A percentile compares a stretch with the other conserved stretches of the same genome.
Evolutionary conservation across 768 basidiomycete species (phyloP).

Genomic region (Lactarius tabidus): DNA sequence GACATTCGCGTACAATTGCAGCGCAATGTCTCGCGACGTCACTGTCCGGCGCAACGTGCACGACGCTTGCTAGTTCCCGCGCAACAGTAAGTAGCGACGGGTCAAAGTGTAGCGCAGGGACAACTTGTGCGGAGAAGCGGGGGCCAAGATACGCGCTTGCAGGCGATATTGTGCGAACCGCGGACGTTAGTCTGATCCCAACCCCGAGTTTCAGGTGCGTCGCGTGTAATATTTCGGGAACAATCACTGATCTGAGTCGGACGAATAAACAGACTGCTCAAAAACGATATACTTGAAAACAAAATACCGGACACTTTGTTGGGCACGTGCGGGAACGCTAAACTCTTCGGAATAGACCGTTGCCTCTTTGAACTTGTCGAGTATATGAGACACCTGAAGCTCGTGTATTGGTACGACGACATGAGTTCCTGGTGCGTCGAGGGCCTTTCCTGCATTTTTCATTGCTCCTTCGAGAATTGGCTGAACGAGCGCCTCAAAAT

Average conservation of each 20-base stretch:
- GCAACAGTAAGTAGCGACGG: constrained; percentile 49
- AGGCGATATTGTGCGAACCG: constrained; percentile 56
- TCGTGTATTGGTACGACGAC: constrained; percentile 53
- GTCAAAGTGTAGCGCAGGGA: constrained; percentile 47
- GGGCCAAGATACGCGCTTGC: constrained; percentile 54
- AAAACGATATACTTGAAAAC: neutral
- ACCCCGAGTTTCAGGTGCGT: constrained; percentile 52
- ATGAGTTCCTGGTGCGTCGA: constrained; percentile 36
- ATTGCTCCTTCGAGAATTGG: constrained; percentile 43
- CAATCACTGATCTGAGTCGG: constrained; percentile 44
- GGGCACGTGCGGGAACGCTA: constrained; percentile 43
- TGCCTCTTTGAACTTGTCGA: constrained; percentile 46
- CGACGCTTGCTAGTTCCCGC: constrained; percentile 51
- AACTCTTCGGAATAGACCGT: constrained; percentile 42
- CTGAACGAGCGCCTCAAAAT: constrained; percentile 42
- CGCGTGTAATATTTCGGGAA: constrained; percentile 44
- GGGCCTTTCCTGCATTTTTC: constrained; percentile 35
- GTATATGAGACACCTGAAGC: constrained; percentile 48
- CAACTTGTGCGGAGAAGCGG: constrained; percentile 50
- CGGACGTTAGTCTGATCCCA: constrained; percentile 55
- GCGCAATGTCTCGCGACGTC: constrained; percentile 54
- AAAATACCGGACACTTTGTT: constrained; percentile 52
- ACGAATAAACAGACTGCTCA: neutral
- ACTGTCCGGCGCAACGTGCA: constrained; percentile 43
- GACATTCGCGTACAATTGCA: constrained; percentile 49